Percentiles rank a stretch among this genome's conserved stretches.
phyloP scores from a whole-genome alignment of 2,329 filamentous ascomycete genomes.

The Esteya vermicola region DNA sequence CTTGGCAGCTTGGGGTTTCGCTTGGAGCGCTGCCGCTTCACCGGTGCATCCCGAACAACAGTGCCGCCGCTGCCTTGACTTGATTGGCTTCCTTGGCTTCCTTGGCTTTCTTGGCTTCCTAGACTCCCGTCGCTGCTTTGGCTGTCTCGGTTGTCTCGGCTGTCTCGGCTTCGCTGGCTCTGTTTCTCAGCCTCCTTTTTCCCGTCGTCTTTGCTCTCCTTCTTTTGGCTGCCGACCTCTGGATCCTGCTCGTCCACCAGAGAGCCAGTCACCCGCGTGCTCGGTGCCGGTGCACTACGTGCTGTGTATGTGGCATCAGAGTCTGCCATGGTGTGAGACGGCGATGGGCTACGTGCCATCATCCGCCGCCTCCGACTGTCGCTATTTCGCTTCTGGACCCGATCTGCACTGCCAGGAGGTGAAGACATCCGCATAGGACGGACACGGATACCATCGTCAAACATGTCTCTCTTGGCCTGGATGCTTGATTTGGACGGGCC shows the following conservation, averaged over 20 bases:
- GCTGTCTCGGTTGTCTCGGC: neutral
- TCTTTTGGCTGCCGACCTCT: too few relatives aligned
- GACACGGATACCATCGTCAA: conserved; percentile 10
- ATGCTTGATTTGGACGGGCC: neutral
- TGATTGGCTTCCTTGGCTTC: too few relatives aligned
- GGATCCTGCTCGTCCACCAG: too few relatives aligned
- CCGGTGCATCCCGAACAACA: conserved; percentile 1
- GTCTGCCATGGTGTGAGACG: neutral
- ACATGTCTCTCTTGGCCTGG: neutral
- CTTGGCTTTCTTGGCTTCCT: conserved; percentile 14
- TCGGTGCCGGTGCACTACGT: conserved; percentile 6
- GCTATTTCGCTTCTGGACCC: neutral
- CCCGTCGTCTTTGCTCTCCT: too few relatives aligned
- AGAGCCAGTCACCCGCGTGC: neutral
- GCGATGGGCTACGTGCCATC: neutral
- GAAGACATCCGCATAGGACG: neutral
- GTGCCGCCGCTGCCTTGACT: too few relatives aligned
- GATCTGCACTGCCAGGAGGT: neutral
- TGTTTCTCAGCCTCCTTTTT: neutral
- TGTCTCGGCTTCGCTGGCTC: conserved; percentile 8
- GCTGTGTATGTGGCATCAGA: neutral
- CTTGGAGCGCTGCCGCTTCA: conserved; percentile 8
- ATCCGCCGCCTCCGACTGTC: too few relatives aligned
- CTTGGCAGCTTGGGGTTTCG: too few relatives aligned
- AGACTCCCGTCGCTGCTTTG: conserved; percentile 13